Evolutionary conservation across 331 rosid species (phyloP).

Genomic region (Acacia concinna): DNA sequence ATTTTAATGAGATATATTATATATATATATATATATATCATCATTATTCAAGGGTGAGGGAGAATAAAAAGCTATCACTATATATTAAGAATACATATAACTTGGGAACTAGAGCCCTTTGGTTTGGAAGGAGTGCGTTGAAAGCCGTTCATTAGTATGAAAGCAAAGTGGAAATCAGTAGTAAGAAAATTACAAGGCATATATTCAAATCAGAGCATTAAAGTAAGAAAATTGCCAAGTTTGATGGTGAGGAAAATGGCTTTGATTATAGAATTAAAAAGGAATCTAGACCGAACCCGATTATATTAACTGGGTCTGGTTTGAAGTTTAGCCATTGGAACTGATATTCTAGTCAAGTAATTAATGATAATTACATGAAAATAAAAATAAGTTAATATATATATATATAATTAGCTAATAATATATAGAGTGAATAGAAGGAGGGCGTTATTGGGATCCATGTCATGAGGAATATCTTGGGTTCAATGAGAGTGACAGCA

Average conservation of each 20-base stretch:
- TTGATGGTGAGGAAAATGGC: not conserved
- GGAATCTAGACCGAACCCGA: slow-evolving; percentile 33
- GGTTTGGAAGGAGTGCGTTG: not conserved
- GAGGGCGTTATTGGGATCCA: slow-evolving; percentile 50
- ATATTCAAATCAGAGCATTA: not conserved
- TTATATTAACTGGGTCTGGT: not conserved
- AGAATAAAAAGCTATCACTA: not conserved
- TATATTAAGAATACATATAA: not conserved
- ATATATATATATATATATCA: not conserved
- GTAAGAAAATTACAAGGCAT: not conserved
- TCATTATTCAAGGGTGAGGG: not conserved
- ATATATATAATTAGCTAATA: too few relatives aligned
- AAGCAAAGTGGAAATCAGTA: not conserved
- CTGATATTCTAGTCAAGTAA: slow-evolving; percentile 24
- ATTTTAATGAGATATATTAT: not conserved
- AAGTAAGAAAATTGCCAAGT: slow-evolving; percentile 23
- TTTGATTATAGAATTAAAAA: slow-evolving; percentile 10
- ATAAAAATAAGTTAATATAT: not conserved
- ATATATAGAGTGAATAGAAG: slow-evolving; percentile 8
- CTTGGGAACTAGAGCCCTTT: not conserved
- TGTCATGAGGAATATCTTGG: slow-evolving; percentile 47
- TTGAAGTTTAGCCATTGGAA: not conserved
- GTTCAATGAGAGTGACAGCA: slow-evolving; percentile 51
- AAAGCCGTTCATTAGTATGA: not conserved
- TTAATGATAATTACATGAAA: slow-evolving; percentile 35